A percentile compares a stretch with the other conserved stretches of the same genome.
These are phyloP conservation scores for Friedmanniomyces simplex DNA, from an alignment of 495 filamentous ascomycete species.

Conservation along the genomic window DNA sequence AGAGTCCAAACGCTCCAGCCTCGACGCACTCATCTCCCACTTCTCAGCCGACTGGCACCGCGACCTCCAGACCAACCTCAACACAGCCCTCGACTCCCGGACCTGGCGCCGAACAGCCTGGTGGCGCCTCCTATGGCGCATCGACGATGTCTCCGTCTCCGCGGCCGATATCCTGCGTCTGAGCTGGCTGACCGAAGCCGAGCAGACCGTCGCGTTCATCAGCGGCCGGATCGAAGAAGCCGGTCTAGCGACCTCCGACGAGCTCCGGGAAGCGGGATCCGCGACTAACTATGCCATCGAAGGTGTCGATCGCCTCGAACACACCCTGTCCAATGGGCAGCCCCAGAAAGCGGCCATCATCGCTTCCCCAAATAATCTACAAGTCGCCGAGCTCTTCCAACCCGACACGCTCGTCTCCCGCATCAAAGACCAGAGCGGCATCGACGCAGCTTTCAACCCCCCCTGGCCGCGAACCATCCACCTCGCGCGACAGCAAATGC, in stretches of 20 bases:
- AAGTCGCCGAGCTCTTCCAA: not conserved
- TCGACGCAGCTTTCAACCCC: conserved; percentile 14
- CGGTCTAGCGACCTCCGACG: conserved; percentile 35
- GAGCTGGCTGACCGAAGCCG: conserved; percentile 63
- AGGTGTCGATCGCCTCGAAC: not conserved
- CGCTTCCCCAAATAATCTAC: not conserved
- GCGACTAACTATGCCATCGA: conserved; percentile 6
- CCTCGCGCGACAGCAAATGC: conserved; percentile 46
- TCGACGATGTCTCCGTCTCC: conserved; percentile 80
- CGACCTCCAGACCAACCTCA: conserved; percentile 69
- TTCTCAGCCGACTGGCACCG: conserved; percentile 76
- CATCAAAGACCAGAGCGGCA: not conserved
- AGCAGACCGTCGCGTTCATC: conserved; percentile 65
- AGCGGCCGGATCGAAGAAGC: conserved; percentile 71
- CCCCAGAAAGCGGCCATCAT: not conserved
- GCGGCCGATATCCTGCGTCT: conserved; percentile 62
- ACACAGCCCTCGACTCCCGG: conserved; percentile 54
- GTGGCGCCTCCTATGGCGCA: conserved; percentile 94
- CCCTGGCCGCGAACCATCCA: conserved; percentile 43
- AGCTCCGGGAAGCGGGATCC: conserved; percentile 10
- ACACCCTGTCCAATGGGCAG: not conserved
- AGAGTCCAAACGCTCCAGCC: conserved; percentile 34
- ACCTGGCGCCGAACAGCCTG: conserved; percentile 69
- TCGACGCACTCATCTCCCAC: conserved; percentile 47
- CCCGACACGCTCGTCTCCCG: not conserved